Evolutionary conservation across 2,329 filamentous ascomycete species (phyloP).

Genomic region (Rachicladosporium sp.): DNA sequence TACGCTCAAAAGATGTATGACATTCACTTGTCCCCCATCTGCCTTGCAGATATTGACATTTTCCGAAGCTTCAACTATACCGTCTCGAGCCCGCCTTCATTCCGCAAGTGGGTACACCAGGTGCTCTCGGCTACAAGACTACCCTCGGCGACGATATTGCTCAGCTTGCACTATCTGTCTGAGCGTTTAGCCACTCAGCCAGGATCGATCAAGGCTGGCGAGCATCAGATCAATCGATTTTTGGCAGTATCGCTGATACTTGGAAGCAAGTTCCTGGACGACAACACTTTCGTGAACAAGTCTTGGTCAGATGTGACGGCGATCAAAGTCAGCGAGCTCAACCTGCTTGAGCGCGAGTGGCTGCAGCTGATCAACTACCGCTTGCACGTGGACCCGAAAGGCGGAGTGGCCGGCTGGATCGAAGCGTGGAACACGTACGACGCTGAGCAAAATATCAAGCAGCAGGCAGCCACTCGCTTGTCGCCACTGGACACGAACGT

Average conservation of each 20-base stretch:
- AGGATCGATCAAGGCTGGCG: conserved; percentile 28
- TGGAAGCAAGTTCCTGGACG: conserved; percentile 90
- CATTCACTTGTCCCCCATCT: conserved; percentile 42
- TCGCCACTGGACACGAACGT: conserved; percentile 55
- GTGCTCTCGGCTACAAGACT: conserved; percentile 82
- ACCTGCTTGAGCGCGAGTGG: conserved; percentile 80
- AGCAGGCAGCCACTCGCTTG: conserved; percentile 29
- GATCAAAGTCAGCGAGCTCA: conserved; percentile 72
- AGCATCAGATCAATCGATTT: conserved; percentile 73
- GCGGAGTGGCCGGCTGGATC: conserved; percentile 56
- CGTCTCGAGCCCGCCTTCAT: conserved; percentile 54
- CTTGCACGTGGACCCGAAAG: conserved; percentile 74
- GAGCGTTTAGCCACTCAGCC: conserved; percentile 49
- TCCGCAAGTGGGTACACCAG: conserved; percentile 84
- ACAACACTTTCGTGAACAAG: conserved; percentile 95
- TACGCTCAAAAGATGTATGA: conserved; percentile 67
- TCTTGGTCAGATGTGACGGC: conserved; percentile 94
- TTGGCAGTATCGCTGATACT: conserved; percentile 74
- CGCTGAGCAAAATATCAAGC: conserved; percentile 27
- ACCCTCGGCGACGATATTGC: conserved; percentile 79
- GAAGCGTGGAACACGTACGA: conserved; percentile 55
- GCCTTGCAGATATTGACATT: conserved; percentile 50
- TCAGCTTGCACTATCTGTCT: conserved; percentile 81
- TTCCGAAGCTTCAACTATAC: conserved; percentile 51
- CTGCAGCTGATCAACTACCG: conserved; percentile 69